Evolutionary conservation across 2,329 filamentous ascomycete species (phyloP).

Genomic region (Aspergillus sp.): DNA sequence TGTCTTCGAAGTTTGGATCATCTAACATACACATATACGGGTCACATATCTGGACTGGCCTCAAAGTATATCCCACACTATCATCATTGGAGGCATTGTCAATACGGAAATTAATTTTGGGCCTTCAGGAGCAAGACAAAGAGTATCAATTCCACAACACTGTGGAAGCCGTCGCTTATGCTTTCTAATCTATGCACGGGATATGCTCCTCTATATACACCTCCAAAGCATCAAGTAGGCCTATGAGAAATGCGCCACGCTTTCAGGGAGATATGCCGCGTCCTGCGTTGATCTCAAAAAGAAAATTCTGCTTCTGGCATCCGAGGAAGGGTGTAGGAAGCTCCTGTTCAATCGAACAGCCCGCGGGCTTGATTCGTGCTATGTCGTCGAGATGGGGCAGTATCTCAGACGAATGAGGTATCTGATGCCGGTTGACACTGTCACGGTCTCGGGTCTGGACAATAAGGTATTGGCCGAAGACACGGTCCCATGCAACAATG

Average conservation of each 20-base stretch:
- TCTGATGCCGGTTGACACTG: not conserved
- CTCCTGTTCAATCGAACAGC: not conserved
- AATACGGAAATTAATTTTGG: no score
- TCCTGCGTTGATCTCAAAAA: not conserved
- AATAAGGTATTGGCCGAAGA: conserved; percentile 24
- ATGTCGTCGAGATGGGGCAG: not conserved
- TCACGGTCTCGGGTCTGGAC: conserved; percentile 19
- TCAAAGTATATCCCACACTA: no score
- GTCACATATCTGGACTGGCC: no score
- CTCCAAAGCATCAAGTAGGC: not conserved
- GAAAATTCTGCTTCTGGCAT: not conserved
- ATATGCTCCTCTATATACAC: not conserved
- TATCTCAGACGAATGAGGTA: not conserved
- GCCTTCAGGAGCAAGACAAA: no score
- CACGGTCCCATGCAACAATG: conserved; percentile 36
- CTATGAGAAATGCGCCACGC: not conserved
- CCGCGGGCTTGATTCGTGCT: not conserved
- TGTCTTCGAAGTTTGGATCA: no score
- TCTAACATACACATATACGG: no score
- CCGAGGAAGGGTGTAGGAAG: not conserved
- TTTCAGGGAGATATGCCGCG: not conserved
- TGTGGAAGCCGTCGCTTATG: no score
- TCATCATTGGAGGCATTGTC: no score
- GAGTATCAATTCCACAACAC: no score
- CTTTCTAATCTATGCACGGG: not conserved